phyloP scores from a whole-genome alignment of 495 filamentous ascomycete species.

The Tirmania nivea region DNA sequence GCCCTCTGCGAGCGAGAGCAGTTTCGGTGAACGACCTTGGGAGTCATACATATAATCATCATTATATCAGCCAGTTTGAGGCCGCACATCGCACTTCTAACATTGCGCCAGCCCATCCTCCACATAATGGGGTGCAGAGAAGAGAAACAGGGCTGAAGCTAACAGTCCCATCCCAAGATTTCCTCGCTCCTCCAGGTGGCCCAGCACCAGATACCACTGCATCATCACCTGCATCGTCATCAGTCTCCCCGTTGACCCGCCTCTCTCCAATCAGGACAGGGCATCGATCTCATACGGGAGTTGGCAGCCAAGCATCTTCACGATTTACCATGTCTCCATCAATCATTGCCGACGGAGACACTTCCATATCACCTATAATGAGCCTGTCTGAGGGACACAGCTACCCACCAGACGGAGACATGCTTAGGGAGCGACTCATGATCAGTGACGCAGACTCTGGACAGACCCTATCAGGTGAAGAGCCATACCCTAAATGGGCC shows the following conservation, averaged over 20 bases:
- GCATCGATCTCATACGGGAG: too few species aligned
- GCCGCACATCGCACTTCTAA: too few species aligned
- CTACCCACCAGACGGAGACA: not conserved
- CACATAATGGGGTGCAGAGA: too few species aligned
- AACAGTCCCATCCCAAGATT: not conserved
- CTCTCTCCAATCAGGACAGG: not conserved
- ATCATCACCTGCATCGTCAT: not conserved
- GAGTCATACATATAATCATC: not conserved
- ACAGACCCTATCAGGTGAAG: constrained; percentile 8
- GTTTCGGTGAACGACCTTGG: constrained; percentile 44
- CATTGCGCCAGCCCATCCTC: too few species aligned
- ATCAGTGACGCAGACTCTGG: not conserved
- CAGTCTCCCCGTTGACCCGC: not conserved
- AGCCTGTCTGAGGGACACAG: not conserved
- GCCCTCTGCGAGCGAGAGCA: constrained; percentile 24
- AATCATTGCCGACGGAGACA: not conserved
- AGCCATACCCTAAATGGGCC: constrained; percentile 8
- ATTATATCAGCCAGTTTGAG: not conserved
- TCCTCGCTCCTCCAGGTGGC: not conserved
- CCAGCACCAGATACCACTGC: not conserved
- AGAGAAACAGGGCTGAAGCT: not conserved
- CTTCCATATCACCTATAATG: not conserved
- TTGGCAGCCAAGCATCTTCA: too few species aligned
- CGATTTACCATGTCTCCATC: too few species aligned
- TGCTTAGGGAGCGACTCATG: not conserved